Percentiles rank a stretch among this genome's conserved stretches.
Evolutionary conservation across 2,329 filamentous ascomycete species (phyloP).

Genomic region (Eutypella sp.): DNA sequence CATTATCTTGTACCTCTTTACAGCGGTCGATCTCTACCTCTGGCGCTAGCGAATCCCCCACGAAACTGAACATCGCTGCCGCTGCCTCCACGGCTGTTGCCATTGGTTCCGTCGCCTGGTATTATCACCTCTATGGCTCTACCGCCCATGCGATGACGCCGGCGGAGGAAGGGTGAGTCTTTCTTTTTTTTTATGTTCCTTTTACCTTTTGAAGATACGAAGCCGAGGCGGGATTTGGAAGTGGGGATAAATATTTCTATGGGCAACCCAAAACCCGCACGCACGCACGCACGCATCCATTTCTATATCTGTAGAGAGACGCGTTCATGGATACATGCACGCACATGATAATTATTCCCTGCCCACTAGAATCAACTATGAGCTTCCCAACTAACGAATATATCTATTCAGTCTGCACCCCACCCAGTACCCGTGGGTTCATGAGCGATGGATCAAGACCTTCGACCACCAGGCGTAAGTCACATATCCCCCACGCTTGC

Average conservation of each 20-base stretch:
- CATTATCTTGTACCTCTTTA: conserved; percentile 6
- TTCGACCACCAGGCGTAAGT: conserved; percentile 96
- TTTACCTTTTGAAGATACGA: too few relatives aligned
- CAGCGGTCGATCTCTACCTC: conserved; percentile 68
- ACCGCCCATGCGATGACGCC: conserved; percentile 85
- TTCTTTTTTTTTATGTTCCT: too few relatives aligned
- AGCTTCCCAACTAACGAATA: conserved; percentile 13
- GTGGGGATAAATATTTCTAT: too few relatives aligned
- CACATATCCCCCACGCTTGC: too few relatives aligned
- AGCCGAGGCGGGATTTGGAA: too few relatives aligned
- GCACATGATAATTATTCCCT: background rate
- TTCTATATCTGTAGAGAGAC: too few relatives aligned
- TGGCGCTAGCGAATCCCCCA: conserved; percentile 68
- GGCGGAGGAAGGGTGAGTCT: conserved; percentile 93
- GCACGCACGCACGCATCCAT: background rate
- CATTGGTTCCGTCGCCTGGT: conserved; percentile 89
- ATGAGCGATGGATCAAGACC: conserved; percentile 86
- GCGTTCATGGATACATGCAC: background rate
- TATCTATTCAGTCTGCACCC: conserved; percentile 69
- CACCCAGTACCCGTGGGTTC: conserved; percentile 92
- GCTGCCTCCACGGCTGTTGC: conserved; percentile 81
- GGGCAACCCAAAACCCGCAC: too few relatives aligned
- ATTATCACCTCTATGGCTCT: conserved; percentile 92
- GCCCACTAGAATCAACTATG: conserved; percentile 11
- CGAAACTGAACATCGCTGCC: conserved; percentile 81